Conservation (phyloP, 176 grass and related monocot genomes). For the Thinopyrum elongatum region DNA sequence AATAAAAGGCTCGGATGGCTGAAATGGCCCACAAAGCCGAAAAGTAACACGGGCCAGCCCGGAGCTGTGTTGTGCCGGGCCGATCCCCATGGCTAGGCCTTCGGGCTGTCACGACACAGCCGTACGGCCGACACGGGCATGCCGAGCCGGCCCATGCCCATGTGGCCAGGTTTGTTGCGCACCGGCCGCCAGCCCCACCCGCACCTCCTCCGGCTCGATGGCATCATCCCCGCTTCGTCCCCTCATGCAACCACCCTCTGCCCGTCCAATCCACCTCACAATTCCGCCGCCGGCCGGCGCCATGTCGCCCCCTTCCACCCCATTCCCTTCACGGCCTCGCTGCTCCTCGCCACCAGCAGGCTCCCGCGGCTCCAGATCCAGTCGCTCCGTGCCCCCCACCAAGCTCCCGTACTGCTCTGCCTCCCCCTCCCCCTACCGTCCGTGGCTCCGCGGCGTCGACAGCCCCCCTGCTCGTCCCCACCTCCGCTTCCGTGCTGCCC, state of each 20-base stretch:
- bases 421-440: neutral
- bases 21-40: too few species aligned
- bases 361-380: slow-evolving; percentile 40
- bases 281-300: neutral
- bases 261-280: neutral
- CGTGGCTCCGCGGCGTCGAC: neutral
- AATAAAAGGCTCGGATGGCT: too few species aligned
- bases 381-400: slow-evolving; percentile 41
- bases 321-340: slow-evolving; percentile 16
- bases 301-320: slow-evolving; percentile 22
- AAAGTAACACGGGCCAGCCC: too few species aligned
- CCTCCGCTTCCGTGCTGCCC: slow-evolving; percentile 16
- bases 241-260: slow-evolving; percentile 8
- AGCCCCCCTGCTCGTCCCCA: slow-evolving; percentile 10
- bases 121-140: too few species aligned
- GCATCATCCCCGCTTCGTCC: neutral
- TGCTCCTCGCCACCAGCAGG: slow-evolving; percentile 32
- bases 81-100: too few species aligned
- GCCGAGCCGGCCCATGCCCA: too few species aligned
- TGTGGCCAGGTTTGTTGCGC: neutral
- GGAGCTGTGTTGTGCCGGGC: too few species aligned
- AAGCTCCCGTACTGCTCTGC: slow-evolving; percentile 24
- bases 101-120: too few species aligned
- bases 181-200: neutral
- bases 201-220: neutral